Base-by-base conservation (phyloP, 495 filamentous ascomycete genomes). In the Darksidea phi region DNA sequence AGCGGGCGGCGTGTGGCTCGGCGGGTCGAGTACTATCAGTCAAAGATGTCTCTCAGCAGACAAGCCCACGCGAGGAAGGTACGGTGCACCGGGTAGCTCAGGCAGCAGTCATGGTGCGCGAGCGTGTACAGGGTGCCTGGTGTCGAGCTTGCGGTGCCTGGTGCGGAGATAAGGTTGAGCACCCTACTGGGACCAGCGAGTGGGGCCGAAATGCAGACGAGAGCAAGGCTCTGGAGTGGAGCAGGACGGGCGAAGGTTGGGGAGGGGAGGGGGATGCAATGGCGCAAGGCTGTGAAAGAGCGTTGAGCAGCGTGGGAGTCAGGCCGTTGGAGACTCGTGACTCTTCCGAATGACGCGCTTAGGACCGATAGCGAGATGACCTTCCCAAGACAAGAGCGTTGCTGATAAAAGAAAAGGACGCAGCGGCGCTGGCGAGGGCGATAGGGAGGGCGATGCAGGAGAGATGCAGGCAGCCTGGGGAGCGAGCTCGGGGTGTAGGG, bases 281-380 rank as follows among this genome's bases (percentile, higher is more conserved):
- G 53, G 52, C 48, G 57, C 53, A 32, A 34, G 57, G 28, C 45
- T 53, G 64, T 42, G 37, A 54, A 63, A 54, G 63, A 61, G 54
- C 21, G 59, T 53, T 51, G 64, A 54, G 58, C 28, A 32, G 36
- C 34, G 24, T 49, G 59, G 64, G 41, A 53, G 59, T 63, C 59
- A 63, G 36, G 23, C 47, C 36, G 21, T 42, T n/a, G 26, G 48
- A 53, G 42, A 49, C 52, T 57, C 59, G 66, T 68, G 66, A 68
- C 66, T 64, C 42, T 41, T 56, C 45, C 61, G 57, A 60, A 55
- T 68, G 66, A 68, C 61, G 61, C 52, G 58, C 59, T 57, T 57
- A 68, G 64, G 34, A 54, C 66, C 57, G 66, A 64, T 64, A 68
- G 56, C 66, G 57, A 42, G 60, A 57, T 63, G 59, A 68, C 56